Evolutionary conservation across 768 basidiomycete species (phyloP).

Genomic region (Tephrocybe sp.): DNA sequence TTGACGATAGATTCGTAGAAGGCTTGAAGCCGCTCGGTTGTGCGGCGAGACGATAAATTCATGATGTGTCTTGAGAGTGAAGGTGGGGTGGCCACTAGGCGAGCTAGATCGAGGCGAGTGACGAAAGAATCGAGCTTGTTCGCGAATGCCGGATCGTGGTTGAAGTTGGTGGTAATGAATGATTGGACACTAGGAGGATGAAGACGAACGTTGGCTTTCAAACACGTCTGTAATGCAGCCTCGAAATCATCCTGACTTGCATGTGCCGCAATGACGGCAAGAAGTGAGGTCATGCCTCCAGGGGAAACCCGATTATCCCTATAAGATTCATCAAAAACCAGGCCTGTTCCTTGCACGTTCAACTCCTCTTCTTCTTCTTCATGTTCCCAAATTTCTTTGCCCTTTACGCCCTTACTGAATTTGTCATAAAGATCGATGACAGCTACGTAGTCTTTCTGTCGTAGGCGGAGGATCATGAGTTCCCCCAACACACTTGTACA

Average conservation of each 20-base stretch:
- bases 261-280: constrained; percentile 58
- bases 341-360: constrained; percentile 7
- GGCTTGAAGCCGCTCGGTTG: constrained; percentile 32
- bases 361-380: constrained; percentile 10
- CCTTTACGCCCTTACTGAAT: constrained; percentile 27
- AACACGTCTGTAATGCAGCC: constrained; percentile 45
- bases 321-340: constrained; percentile 19
- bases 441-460: constrained; percentile 33
- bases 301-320: constrained; percentile 17
- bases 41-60: constrained; percentile 36
- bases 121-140: constrained; percentile 43
- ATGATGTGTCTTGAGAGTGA: constrained; percentile 49
- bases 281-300: constrained; percentile 39
- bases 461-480: constrained; percentile 46
- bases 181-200: constrained; percentile 28
- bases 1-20: constrained; percentile 51
- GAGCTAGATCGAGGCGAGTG: constrained; percentile 46
- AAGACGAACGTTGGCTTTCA: constrained; percentile 36
- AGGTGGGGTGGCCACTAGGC: constrained; percentile 46
- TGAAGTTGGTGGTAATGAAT: constrained; percentile 37
- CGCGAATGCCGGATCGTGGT: constrained; percentile 30
- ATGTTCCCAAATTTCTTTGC: constrained; percentile 20
- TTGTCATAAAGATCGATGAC: constrained; percentile 44
- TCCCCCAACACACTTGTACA: constrained; percentile 46
- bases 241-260: constrained; percentile 57